These are phyloP conservation scores for Orobanche coerulescens DNA, from an alignment of 257 asterid species.

Conservation along the genomic window DNA sequence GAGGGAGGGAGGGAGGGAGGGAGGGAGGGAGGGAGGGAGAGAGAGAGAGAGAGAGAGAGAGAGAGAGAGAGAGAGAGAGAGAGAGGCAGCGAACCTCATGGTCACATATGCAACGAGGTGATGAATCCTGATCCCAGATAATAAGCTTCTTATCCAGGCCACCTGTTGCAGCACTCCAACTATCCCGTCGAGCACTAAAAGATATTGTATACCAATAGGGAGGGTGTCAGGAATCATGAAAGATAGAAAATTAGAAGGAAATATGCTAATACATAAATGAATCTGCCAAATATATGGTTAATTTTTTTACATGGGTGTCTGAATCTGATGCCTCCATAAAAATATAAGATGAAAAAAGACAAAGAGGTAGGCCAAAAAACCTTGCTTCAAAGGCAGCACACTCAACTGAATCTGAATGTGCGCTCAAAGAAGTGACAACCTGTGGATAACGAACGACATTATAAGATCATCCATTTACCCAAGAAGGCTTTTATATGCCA, in stretches of 20 bases:
- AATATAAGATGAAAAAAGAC: slow-evolving; percentile 2
- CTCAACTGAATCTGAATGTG: slow-evolving; percentile 83
- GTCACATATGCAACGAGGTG: slow-evolving; percentile 73
- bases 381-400: slow-evolving; percentile 72
- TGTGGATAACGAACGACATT: slow-evolving; percentile 26
- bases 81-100: slow-evolving; percentile 49
- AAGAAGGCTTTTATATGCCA: background rate
- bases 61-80: too few relatives aligned
- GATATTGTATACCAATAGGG: slow-evolving; percentile 8
- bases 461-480: slow-evolving; percentile 6
- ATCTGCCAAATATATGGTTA: slow-evolving; percentile 1
- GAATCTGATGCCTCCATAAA: background rate
- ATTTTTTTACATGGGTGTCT: too few relatives aligned
- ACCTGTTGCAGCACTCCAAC: slow-evolving; percentile 76
- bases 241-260: background rate
- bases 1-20: too few relatives aligned
- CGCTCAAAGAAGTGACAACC: slow-evolving; percentile 69
- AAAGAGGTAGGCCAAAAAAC: slow-evolving; percentile 34
- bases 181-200: slow-evolving; percentile 49
- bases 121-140: slow-evolving; percentile 69
- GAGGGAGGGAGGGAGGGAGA: too few relatives aligned
- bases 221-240: slow-evolving; percentile 21
- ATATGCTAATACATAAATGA: background rate
- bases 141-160: slow-evolving; percentile 81
- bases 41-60: too few relatives aligned